Conservation (phyloP, 176 grass and related monocot genomes). For the Phyllostachys edulis region DNA sequence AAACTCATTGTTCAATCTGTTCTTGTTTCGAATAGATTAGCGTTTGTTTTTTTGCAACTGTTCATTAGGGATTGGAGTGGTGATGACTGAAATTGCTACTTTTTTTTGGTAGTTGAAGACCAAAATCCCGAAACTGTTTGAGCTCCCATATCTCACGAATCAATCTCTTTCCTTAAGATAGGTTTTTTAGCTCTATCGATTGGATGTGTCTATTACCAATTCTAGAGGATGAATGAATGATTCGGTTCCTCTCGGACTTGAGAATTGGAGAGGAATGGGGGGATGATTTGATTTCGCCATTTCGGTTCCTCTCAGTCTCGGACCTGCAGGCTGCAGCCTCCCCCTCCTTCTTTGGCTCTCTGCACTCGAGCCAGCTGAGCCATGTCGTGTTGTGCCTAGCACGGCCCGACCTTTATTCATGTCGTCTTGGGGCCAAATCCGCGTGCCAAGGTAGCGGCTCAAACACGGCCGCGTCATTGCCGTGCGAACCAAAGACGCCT, state of each 20-base stretch:
- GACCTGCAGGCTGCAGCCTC: too few relatives aligned
- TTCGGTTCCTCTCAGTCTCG: too few relatives aligned
- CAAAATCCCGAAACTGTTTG: constrained; percentile 65
- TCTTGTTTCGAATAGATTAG: not conserved
- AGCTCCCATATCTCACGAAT: constrained; percentile 9
- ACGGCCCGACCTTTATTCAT: too few relatives aligned
- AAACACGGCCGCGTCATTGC: too few relatives aligned
- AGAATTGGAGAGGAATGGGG: too few relatives aligned
- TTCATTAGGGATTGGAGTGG: constrained; percentile 4
- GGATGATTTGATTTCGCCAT: too few relatives aligned
- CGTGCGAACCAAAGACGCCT: too few relatives aligned
- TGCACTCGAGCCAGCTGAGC: too few relatives aligned
- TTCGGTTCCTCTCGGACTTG: constrained; percentile 36
- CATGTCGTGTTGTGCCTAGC: too few relatives aligned
- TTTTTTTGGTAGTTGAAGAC: constrained; percentile 51
- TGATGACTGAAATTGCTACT: constrained; percentile 59
- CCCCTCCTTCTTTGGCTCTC: too few relatives aligned
- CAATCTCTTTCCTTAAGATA: not conserved
- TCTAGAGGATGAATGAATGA: constrained; percentile 37
- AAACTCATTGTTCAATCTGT: not conserved
- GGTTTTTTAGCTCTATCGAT: not conserved
- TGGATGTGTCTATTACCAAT: constrained; percentile 56
- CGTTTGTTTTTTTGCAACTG: not conserved
- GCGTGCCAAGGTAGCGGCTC: too few relatives aligned
- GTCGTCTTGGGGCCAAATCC: too few relatives aligned